phyloP scores from a whole-genome alignment of 331 rosid species.

The Arachis monticola region DNA sequence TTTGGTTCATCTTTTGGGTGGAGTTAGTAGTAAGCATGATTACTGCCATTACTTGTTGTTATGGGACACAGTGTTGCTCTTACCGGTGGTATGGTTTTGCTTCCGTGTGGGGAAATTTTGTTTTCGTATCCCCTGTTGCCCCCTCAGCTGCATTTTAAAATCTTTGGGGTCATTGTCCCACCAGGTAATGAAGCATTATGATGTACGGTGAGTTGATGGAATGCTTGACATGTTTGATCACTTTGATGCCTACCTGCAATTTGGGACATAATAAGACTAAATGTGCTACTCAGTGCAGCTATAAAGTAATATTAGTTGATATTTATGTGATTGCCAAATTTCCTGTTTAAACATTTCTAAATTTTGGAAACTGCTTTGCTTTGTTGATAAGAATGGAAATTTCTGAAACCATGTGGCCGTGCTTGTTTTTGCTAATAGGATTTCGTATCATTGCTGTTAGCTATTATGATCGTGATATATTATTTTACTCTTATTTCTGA shows the following conservation, averaged over 20 bases:
- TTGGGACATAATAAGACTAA: conserved; percentile 31
- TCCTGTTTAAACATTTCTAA: conserved; percentile 30
- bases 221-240: conserved; percentile 34
- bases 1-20: conserved; percentile 34
- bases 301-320: conserved; percentile 28
- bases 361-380: neutral
- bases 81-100: conserved; percentile 48
- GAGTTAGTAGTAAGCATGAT: conserved; percentile 46
- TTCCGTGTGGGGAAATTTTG: conserved; percentile 57
- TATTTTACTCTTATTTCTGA: no score
- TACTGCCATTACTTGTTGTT: conserved; percentile 47
- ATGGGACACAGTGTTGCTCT: conserved; percentile 42
- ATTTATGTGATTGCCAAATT: conserved; percentile 36
- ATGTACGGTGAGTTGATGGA: conserved; percentile 14
- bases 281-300: conserved; percentile 34
- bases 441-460: no score
- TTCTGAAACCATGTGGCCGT: conserved; percentile 41
- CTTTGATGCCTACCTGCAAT: conserved; percentile 33
- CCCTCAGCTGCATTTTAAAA: conserved; percentile 65
- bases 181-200: conserved; percentile 33
- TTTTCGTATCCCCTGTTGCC: conserved; percentile 48
- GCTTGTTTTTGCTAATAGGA: neutral
- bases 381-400: no score
- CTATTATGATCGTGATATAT: no score
- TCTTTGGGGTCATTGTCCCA: conserved; percentile 65